Percentiles rank a stretch among this genome's conserved stretches.
Evolutionary conservation across 306 rosid genomes (phyloP).

Genomic region (Gillenia trifoliata): DNA sequence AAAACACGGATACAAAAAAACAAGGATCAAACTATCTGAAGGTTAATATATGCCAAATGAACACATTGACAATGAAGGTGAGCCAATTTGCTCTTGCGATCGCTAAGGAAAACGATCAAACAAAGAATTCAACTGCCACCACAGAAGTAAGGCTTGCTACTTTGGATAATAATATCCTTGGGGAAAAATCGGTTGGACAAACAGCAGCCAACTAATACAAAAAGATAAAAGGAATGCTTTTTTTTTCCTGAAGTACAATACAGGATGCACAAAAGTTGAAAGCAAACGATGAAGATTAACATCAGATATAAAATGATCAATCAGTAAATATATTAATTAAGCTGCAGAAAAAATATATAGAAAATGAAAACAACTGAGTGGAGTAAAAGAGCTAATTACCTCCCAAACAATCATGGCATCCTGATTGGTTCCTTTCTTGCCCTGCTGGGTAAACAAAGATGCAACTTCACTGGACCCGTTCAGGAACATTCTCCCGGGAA

Average conservation of each 20-base stretch:
- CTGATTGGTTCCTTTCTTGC: slow-evolving; percentile 95
- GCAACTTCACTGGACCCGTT: slow-evolving; percentile 76
- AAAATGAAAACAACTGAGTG: not conserved
- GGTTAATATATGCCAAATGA: not conserved
- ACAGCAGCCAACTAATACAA: not conserved
- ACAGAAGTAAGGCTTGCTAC: slow-evolving; percentile 2
- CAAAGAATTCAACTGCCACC: slow-evolving; percentile 10
- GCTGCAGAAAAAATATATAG: not conserved
- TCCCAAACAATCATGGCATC: slow-evolving; percentile 99
- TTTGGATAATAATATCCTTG: slow-evolving; percentile 13
- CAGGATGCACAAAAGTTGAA: not conserved
- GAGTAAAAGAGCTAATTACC: slow-evolving; percentile 42
- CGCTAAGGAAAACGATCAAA: not conserved
- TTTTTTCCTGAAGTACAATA: not conserved
- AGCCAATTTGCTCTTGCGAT: not conserved
- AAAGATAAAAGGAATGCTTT: not conserved
- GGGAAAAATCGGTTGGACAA: not conserved
- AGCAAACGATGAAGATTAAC: not conserved
- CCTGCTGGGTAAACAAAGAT: slow-evolving; percentile 88
- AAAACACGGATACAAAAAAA: not conserved
- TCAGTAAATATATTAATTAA: not conserved
- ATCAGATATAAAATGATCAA: not conserved
- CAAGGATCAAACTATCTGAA: not conserved
- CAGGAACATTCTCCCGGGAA: slow-evolving; percentile 69
- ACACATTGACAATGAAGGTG: not conserved